Percentiles rank a stretch among this genome's conserved stretches.
Evolutionary conservation across 1,139 yeast species (phyloP).

Genomic region (Pneumocystis sp.): DNA sequence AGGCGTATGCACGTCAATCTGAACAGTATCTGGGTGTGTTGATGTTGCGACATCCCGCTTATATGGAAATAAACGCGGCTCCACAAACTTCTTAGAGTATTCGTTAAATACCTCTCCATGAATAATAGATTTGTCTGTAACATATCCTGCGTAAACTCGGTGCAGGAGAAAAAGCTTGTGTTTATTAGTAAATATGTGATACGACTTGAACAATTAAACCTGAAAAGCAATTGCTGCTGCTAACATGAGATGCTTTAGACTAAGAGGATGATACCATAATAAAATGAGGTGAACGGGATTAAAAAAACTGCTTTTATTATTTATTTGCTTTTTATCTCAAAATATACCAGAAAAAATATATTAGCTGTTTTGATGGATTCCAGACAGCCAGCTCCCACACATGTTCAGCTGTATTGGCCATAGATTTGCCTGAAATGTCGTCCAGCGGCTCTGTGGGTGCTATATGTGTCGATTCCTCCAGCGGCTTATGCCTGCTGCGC

Average conservation of each 20-base stretch:
- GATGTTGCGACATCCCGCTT: slow-evolving; percentile 1
- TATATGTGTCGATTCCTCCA: not conserved
- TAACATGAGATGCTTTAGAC: not conserved
- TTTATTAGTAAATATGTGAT: not conserved
- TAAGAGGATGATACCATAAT: not conserved
- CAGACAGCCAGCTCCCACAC: not conserved
- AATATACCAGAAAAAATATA: not conserved
- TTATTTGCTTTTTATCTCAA: not conserved
- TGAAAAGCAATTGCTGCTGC: not conserved
- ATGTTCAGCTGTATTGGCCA: not conserved
- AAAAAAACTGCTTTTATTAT: not conserved
- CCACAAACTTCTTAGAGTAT: not conserved
- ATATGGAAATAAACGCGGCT: not conserved
- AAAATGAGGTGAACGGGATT: not conserved
- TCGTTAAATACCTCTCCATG: not conserved
- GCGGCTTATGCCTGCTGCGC: not conserved
- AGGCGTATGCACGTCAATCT: not conserved
- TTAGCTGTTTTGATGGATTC: not conserved
- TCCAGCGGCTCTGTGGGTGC: not conserved
- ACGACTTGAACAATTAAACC: not conserved
- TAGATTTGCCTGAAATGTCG: not conserved
- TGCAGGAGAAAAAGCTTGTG: not conserved
- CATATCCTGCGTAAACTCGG: not conserved
- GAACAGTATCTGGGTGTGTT: not conserved
- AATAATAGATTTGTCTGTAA: not conserved